Evolutionary conservation across 2,329 filamentous ascomycete species (phyloP).

Genomic region (Aspergillus sp.): DNA sequence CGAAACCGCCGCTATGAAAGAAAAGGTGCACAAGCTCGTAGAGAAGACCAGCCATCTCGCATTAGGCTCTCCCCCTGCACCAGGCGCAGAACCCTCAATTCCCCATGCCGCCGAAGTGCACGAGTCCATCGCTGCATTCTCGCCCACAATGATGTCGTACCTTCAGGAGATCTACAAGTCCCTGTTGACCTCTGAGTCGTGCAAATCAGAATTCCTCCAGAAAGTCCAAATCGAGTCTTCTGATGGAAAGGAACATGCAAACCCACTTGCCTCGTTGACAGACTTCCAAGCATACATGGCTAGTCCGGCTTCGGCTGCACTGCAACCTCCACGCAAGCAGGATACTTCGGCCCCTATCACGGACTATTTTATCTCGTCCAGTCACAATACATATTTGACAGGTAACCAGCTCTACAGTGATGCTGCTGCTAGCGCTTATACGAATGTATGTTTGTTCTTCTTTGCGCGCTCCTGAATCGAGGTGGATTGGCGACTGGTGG

Average conservation of each 20-base stretch:
- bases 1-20: background rate
- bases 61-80: slow-evolving; percentile 4
- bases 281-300: slow-evolving; percentile 45
- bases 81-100: background rate
- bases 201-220: slow-evolving; percentile 16
- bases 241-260: slow-evolving; percentile 1
- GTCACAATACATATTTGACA: slow-evolving; percentile 87
- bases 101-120: background rate
- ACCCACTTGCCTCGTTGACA: slow-evolving; percentile 30
- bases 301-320: slow-evolving; percentile 38
- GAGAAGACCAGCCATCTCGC: slow-evolving; percentile 5
- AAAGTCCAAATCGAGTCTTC: slow-evolving; percentile 11
- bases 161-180: slow-evolving; percentile 30
- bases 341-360: slow-evolving; percentile 65
- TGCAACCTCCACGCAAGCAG: slow-evolving; percentile 37
- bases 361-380: slow-evolving; percentile 91
- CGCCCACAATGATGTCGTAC: slow-evolving; percentile 25
- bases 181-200: slow-evolving; percentile 10
- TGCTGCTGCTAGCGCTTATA: slow-evolving; percentile 72
- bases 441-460: slow-evolving; percentile 49
- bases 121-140: slow-evolving; percentile 17
- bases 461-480: background rate
- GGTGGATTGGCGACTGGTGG: background rate
- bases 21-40: background rate
- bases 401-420: slow-evolving; percentile 78